Evolutionary conservation across 208 protist genomes (phyloP), one percentile per base, ranked within the genome.

Genomic region (Angomonas deanei): DNA sequence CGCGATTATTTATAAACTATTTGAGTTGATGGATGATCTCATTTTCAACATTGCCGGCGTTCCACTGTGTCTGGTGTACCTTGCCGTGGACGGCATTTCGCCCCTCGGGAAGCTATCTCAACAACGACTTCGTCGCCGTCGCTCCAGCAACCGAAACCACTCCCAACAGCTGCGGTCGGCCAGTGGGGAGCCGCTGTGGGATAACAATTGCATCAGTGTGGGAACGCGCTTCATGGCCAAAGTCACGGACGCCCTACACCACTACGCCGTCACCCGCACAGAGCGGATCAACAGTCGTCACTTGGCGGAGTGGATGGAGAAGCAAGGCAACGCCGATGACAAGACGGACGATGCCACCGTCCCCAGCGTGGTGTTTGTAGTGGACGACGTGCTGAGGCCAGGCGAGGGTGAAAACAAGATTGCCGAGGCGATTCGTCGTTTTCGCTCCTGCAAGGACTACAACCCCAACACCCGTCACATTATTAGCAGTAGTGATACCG

Each of bases 91-190:
- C 82, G 97, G 97, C 36, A 92, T 99, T 11, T 97, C 98, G 8
- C 98, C 98, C 10, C 83, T 98, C 19, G 98, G 98, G 5, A 99
- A 99, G 68, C 97, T 99, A 75, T 97, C 99, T 57, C 98, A 99
- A 80, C 98, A 99, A 81, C 88, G 98, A n/a, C 68, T 84, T 10
- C 87, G 98, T 33, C 99, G 98, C 28, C 76, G 48, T 85, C 91
- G 28, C 47, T 17, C 47, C 3, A 28, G 27, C 10, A 57, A 28
- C 34, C 17, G 19, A 27, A 19, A 63, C 38, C 34, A 50, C 53
- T 50, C 56, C 48, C 50, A 55, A 27, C 61, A 60, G 38, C 54
- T 57, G 28, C 24, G 38, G 1, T 52, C 56, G 8, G 21, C 6
- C 50, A 78, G 66, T 39, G 74, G 82, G 50, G 74, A 74, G 27